Evolutionary conservation across 192 early-diverging fungal species (phyloP).

Genomic region (Entomortierella beljakovae): DNA sequence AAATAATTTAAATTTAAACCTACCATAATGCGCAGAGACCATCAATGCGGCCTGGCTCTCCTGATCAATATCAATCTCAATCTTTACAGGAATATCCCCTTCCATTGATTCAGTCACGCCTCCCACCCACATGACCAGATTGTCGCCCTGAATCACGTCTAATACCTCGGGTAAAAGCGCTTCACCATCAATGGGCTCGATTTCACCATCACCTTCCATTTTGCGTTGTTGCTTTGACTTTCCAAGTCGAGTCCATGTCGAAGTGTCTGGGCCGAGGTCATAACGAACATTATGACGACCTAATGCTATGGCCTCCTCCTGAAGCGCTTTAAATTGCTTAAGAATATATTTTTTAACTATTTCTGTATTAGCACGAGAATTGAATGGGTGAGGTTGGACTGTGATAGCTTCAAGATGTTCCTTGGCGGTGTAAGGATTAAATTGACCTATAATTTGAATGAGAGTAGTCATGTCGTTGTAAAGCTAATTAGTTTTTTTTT

Average conservation of each 20-base stretch:
- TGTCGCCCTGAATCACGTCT: constrained; percentile 40
- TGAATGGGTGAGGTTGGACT: constrained; percentile 41
- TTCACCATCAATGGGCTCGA: neutral
- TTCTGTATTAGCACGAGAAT: constrained; percentile 37
- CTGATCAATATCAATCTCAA: constrained; percentile 48
- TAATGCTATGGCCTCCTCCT: constrained; percentile 34
- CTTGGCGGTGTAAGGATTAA: constrained; percentile 42
- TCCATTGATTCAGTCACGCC: constrained; percentile 36
- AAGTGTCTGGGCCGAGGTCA: constrained; percentile 20
- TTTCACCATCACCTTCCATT: constrained; percentile 19
- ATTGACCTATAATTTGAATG: constrained; percentile 7
- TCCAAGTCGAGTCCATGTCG: constrained; percentile 15
- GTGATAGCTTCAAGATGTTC: constrained; percentile 43
- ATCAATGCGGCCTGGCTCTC: constrained; percentile 61
- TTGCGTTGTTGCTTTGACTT: constrained; percentile 18
- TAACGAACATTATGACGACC: constrained; percentile 50
- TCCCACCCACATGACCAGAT: constrained; percentile 48
- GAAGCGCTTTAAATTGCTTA: constrained; percentile 20
- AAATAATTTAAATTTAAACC: neutral
- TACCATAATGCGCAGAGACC: constrained; percentile 74
- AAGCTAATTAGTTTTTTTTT: too few species aligned
- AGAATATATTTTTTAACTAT: constrained; percentile 35
- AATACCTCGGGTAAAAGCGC: neutral
- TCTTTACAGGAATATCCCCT: constrained; percentile 26
- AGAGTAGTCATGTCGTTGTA: too few species aligned